Conservation (phyloP, 2,329 filamentous ascomycete species). For the Pseudopithomyces chartarum region DNA sequence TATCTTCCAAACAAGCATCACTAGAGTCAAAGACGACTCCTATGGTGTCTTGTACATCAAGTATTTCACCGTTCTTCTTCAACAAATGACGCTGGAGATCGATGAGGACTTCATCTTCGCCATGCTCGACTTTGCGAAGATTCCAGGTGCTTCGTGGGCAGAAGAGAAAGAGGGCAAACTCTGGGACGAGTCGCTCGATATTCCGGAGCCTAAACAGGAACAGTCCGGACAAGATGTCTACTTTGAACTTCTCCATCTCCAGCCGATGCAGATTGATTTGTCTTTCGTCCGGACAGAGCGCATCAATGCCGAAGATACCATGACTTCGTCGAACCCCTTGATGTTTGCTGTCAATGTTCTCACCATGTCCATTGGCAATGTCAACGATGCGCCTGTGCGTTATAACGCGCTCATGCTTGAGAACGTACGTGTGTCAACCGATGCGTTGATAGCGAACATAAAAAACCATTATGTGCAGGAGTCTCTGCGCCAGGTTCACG, state of each 20-base stretch:
- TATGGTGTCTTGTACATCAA: conserved; percentile 99
- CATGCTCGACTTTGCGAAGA: conserved; percentile 90
- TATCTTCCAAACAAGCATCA: conserved; percentile 89
- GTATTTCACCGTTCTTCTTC: conserved; percentile 89
- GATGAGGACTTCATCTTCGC: conserved; percentile 99
- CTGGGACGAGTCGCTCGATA: conserved; percentile 86
- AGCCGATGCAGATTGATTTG: conserved; percentile 96
- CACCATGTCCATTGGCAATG: conserved; percentile 98
- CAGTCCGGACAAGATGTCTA: conserved; percentile 92
- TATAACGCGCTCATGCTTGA: conserved; percentile 94
- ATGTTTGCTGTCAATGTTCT: conserved; percentile 99
- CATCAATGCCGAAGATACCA: conserved; percentile 94
- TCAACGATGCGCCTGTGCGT: conserved; percentile 94
- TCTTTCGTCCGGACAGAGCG: conserved; percentile 97
- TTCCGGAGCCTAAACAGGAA: conserved; percentile 87
- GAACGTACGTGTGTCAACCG: conserved; percentile 89
- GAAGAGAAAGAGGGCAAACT: conserved; percentile 82
- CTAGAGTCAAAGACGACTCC: conserved; percentile 95
- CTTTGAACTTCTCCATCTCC: conserved; percentile 94
- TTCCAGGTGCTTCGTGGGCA: conserved; percentile 86
- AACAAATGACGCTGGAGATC: conserved; percentile 97
- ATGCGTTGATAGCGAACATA: conserved; percentile 82
- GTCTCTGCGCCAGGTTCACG: conserved; percentile 92
- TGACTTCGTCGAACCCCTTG: conserved; percentile 83
- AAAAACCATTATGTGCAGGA: conserved; percentile 97